phyloP scores from a whole-genome alignment of 306 rosid genomes.

The Coriaria nepalensis region DNA sequence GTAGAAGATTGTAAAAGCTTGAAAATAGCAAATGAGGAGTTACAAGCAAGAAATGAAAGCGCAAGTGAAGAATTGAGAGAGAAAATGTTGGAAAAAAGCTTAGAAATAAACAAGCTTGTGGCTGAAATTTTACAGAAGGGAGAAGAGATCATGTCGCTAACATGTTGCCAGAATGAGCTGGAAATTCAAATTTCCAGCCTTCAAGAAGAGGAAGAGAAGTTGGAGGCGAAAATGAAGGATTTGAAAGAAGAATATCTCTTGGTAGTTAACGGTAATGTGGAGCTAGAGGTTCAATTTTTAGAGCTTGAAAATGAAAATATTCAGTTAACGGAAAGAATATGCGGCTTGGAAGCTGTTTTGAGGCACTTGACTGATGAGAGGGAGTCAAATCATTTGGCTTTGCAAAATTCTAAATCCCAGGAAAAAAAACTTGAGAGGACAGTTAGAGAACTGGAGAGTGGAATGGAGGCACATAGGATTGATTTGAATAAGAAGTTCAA shows the following conservation, averaged over 20 bases:
- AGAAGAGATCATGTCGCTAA: no score
- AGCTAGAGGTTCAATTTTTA: no score
- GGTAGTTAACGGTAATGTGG: no score
- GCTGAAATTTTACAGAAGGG: no score
- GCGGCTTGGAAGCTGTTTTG: constrained; percentile 42
- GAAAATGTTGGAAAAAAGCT: constrained; percentile 16
- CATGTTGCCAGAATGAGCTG: no score
- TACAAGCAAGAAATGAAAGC: no score
- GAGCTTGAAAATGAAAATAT: constrained; percentile 37
- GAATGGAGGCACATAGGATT: constrained; percentile 23
- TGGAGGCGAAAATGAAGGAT: no score
- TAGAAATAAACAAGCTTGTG: constrained; percentile 27
- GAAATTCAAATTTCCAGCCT: no score
- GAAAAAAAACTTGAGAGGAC: constrained; percentile 27
- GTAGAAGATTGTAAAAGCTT: constrained; percentile 25
- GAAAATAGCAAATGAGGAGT: constrained; percentile 11
- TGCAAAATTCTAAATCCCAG: constrained; percentile 26
- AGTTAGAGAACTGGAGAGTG: constrained; percentile 24
- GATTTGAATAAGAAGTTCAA: constrained; percentile 11
- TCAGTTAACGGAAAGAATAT: constrained; percentile 19
- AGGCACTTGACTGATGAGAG: constrained; percentile 28
- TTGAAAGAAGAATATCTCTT: no score
- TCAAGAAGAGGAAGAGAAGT: no score
- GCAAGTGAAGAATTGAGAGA: neutral
- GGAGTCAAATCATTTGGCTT: constrained; percentile 28